phyloP scores from a whole-genome alignment of 495 filamentous ascomycete species.

The Hypomontagnella submonticulosa region DNA sequence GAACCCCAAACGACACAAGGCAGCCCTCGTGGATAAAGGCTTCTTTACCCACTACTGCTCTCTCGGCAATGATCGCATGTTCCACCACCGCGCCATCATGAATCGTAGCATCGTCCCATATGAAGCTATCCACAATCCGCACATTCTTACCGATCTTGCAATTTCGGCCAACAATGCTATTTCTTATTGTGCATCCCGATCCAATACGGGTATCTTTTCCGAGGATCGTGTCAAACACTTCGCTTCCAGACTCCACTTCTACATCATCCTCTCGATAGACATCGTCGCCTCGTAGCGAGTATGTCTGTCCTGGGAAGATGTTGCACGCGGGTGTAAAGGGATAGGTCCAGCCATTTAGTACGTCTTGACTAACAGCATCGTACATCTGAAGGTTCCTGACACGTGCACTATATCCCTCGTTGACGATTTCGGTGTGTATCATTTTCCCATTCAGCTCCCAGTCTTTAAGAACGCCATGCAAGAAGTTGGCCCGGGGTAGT shows the following conservation, averaged over 20 bases:
- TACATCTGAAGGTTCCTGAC: slow-evolving; percentile 89
- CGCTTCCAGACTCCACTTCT: slow-evolving; percentile 62
- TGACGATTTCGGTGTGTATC: slow-evolving; percentile 88
- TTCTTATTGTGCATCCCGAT: slow-evolving; percentile 71
- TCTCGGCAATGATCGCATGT: slow-evolving; percentile 79
- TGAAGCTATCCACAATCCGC: slow-evolving; percentile 79
- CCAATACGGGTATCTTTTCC: slow-evolving; percentile 82
- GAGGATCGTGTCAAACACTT: slow-evolving; percentile 71
- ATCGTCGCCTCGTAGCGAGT: slow-evolving; percentile 74
- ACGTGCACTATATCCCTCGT: slow-evolving; percentile 81
- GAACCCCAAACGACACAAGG: slow-evolving; percentile 82
- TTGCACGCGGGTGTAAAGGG: slow-evolving; percentile 95
- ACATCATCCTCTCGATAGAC: slow-evolving; percentile 79
- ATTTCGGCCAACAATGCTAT: slow-evolving; percentile 81
- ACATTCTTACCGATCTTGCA: slow-evolving; percentile 89
- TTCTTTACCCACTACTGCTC: slow-evolving; percentile 73
- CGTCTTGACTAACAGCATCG: slow-evolving; percentile 87
- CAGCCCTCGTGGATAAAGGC: slow-evolving; percentile 75
- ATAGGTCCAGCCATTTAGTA: slow-evolving; percentile 90
- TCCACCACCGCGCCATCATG: slow-evolving; percentile 75
- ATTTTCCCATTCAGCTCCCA: slow-evolving; percentile 96
- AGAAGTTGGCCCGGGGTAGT: slow-evolving; percentile 83
- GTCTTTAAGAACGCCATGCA: slow-evolving; percentile 93
- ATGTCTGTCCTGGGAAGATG: slow-evolving; percentile 77
- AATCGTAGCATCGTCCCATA: slow-evolving; percentile 88